Evolutionary conservation across 352 stramenopile genomes (phyloP).

Genomic region (Albugo laibachii): DNA sequence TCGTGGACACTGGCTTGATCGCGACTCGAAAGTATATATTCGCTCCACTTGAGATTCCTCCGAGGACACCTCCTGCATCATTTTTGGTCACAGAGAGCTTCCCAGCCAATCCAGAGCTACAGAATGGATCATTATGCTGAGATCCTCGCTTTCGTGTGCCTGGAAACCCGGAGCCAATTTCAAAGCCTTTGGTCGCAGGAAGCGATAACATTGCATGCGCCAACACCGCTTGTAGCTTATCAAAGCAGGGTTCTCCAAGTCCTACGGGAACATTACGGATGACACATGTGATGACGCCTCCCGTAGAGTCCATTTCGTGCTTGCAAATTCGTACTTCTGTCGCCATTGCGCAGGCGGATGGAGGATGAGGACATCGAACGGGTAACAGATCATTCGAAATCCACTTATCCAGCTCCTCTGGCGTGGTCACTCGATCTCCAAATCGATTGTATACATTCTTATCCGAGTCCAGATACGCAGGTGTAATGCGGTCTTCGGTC

Average conservation of each 20-base stretch:
- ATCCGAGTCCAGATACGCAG: constrained; percentile 87
- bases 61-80: constrained; percentile 88
- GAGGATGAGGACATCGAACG: constrained; percentile 88
- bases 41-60: constrained; percentile 95
- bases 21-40: constrained; percentile 97
- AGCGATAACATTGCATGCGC: constrained; percentile 98
- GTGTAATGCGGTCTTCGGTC: constrained; percentile 30
- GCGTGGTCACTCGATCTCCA: constrained; percentile 31
- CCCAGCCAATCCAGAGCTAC: constrained; percentile 22
- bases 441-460: constrained; percentile 78
- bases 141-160: constrained; percentile 92
- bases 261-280: constrained; percentile 92
- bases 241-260: constrained; percentile 95
- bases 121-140: constrained; percentile 98
- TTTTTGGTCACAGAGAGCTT: constrained; percentile 71
- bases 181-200: constrained; percentile 97
- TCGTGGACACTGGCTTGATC: constrained; percentile 99
- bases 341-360: constrained; percentile 88
- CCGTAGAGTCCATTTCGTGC: constrained; percentile 76
- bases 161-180: constrained; percentile 90
- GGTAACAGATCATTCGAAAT: constrained; percentile 75
- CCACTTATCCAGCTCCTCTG: constrained; percentile 33
- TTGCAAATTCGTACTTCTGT: constrained; percentile 87
- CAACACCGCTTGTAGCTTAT: constrained; percentile 97
- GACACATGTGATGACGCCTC: constrained; percentile 93